Evolutionary conservation across 352 stramenopile genomes (phyloP).

Genomic region (Bremia lactucae): DNA sequence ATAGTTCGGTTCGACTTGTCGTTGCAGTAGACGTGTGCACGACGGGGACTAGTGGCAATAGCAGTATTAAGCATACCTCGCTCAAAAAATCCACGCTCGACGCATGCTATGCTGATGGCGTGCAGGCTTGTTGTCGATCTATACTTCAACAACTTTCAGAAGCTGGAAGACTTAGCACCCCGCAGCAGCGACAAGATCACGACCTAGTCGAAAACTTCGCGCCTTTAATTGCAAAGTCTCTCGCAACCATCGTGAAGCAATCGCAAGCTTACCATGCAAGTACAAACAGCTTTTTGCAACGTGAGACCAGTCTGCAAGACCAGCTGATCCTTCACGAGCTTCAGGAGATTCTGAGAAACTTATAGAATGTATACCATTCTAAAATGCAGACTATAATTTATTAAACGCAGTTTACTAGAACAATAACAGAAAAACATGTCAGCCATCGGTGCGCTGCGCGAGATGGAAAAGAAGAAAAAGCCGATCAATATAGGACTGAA

Average conservation of each 20-base stretch:
- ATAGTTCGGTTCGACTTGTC: conserved; percentile 21
- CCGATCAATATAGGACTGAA: conserved; percentile 45
- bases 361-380: conserved; percentile 11
- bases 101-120: conserved; percentile 24
- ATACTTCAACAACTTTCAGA: conserved; percentile 42
- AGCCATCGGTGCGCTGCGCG: conserved; percentile 66
- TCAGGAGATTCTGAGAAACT: conserved; percentile 17
- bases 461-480: conserved; percentile 79
- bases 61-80: conserved; percentile 33
- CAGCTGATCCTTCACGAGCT: conserved; percentile 19
- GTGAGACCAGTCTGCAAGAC: conserved; percentile 1
- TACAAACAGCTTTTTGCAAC: not conserved
- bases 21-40: conserved; percentile 48
- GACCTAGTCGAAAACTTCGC: conserved; percentile 39
- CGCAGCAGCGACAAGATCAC: conserved; percentile 38
- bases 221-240: conserved; percentile 45
- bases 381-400: conserved; percentile 15
- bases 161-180: conserved; percentile 31
- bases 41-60: not conserved
- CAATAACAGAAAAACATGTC: conserved; percentile 40
- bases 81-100: conserved; percentile 52
- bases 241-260: conserved; percentile 25
- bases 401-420: not conserved
- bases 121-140: conserved; percentile 28
- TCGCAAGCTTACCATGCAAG: conserved; percentile 2